These are phyloP conservation scores for Davidsoniella australis DNA, from an alignment of 2,329 filamentous ascomycete species.

Conservation along the genomic window DNA sequence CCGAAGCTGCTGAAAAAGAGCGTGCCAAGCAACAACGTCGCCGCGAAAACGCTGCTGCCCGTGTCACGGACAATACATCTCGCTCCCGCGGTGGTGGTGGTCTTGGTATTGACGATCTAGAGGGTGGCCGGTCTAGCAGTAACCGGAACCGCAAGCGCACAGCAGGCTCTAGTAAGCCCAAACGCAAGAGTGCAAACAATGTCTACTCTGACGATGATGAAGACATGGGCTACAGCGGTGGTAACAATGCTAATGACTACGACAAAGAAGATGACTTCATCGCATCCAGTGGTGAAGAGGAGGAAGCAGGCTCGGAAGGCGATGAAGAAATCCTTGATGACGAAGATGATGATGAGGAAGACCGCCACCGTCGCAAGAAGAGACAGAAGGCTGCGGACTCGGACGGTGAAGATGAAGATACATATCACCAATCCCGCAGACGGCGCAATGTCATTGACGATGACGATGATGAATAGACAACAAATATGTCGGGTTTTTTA, in stretches of 20 bases:
- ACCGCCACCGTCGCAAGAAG: conserved; percentile 26
- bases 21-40: conserved; percentile 47
- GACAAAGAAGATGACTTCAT: conserved; percentile 68
- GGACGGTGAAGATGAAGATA: conserved; percentile 35
- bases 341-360: conserved; percentile 24
- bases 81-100: conserved; percentile 35
- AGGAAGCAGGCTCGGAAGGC: conserved; percentile 42
- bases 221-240: conserved; percentile 43
- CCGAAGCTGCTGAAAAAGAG: conserved; percentile 60
- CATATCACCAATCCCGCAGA: conserved; percentile 33
- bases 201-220: conserved; percentile 48
- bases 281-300: conserved; percentile 58
- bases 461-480: conserved; percentile 33
- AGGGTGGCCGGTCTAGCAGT: conserved; percentile 36
- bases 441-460: conserved; percentile 42
- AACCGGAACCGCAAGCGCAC: conserved; percentile 36
- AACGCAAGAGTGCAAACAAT: conserved; percentile 44
- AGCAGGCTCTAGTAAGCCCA: conserved; percentile 29
- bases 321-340: conserved; percentile 45
- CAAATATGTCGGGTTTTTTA: not conserved
- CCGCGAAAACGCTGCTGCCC: conserved; percentile 49
- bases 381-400: conserved; percentile 32
- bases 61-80: conserved; percentile 40
- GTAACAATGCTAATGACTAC: conserved; percentile 57
- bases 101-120: conserved; percentile 52